A percentile compares a stretch with the other conserved stretches of the same genome.
These are phyloP conservation scores for Tricholoma bakamatsutake DNA, from an alignment of 768 basidiomycete genomes.

Conservation along the genomic window DNA sequence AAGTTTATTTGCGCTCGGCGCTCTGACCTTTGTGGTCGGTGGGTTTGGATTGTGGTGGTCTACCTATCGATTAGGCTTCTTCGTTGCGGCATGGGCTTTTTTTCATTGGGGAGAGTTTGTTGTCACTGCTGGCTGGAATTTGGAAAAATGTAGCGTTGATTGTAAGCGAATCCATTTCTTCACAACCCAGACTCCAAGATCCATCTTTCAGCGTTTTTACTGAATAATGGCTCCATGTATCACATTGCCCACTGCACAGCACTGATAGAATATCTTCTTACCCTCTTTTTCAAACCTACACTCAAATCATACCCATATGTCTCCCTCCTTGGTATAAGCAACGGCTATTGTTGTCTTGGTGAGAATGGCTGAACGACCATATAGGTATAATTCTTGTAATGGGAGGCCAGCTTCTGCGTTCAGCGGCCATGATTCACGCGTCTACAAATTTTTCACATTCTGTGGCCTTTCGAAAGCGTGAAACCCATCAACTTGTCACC, in stretches of 20 bases:
- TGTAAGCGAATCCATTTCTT: slow-evolving; percentile 52
- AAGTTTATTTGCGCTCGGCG: slow-evolving; percentile 54
- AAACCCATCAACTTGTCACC: slow-evolving; percentile 76
- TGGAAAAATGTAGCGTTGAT: slow-evolving; percentile 86
- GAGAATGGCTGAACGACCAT: background rate
- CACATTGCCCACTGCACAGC: slow-evolving; percentile 80
- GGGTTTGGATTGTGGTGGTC: slow-evolving; percentile 52
- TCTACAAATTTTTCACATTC: slow-evolving; percentile 90
- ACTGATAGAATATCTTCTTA: slow-evolving; percentile 72
- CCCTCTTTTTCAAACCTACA: slow-evolving; percentile 59
- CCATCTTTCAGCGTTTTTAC: slow-evolving; percentile 66
- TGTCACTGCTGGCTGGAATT: slow-evolving; percentile 94
- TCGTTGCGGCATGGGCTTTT: slow-evolving; percentile 72
- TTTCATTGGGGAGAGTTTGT: slow-evolving; percentile 96
- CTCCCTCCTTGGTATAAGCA: slow-evolving; percentile 48
- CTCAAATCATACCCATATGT: slow-evolving; percentile 57
- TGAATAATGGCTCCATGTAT: slow-evolving; percentile 86
- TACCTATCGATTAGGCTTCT: slow-evolving; percentile 77
- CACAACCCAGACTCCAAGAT: background rate
- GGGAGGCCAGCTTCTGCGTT: slow-evolving; percentile 73
- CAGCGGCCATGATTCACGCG: slow-evolving; percentile 95
- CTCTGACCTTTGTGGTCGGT: slow-evolving; percentile 41
- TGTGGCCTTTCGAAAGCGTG: slow-evolving; percentile 69
- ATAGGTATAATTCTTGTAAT: slow-evolving; percentile 62
- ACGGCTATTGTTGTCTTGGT: background rate